Evolutionary conservation across 208 protist species (phyloP), one percentile per base, ranked within the genome.

Genomic region (Trypanosoma avium): DNA sequence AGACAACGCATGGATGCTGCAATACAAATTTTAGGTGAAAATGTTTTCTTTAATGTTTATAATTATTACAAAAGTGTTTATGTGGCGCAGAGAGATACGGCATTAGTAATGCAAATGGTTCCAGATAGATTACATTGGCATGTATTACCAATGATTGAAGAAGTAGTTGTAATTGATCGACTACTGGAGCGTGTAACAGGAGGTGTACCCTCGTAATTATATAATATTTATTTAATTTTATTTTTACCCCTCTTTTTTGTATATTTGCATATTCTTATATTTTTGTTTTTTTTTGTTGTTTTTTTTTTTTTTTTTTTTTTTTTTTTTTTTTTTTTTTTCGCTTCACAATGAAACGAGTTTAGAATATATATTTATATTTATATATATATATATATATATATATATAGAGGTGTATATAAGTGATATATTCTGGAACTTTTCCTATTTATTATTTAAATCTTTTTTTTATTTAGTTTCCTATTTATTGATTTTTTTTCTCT

Each of bases 141-240:
- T 42, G 70, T 79, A 55, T 71, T 95, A 32, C 89, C 89, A 24
- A 13, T 78, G 22, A 71, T 95, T 24, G 86, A 92, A 52, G 81
- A 88, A 58, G 33, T 95, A 65, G 81, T 88, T 21, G 81, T 87
- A 46, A 67, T 95, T 55, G 89, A 95, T 55, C 64, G 75, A 9
- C 77, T 77, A 27, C 67, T 94, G 15, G 70, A 82, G 26, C 61
- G 60, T 0, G 3, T 69, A 30, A 42, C 50, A 8, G 59, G 57
- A 21, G 45, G 19, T 22, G 17, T 15, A 9, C 32, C 15, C 10
- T 10, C 63, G 9, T 33, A 4, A 19, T 61, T 38, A 53, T 50
- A 3, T 35, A 19, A 32, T 9, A 53, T 60, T 43, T 66, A 30
- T 29, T 42, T 55, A 55, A 9, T 54, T 52, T 53, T 61, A 15